A percentile compares a stretch with the other conserved stretches of the same genome.
Evolutionary conservation across 805 yeast genomes (phyloP).

Genomic region (Candida nonsorbophila): DNA sequence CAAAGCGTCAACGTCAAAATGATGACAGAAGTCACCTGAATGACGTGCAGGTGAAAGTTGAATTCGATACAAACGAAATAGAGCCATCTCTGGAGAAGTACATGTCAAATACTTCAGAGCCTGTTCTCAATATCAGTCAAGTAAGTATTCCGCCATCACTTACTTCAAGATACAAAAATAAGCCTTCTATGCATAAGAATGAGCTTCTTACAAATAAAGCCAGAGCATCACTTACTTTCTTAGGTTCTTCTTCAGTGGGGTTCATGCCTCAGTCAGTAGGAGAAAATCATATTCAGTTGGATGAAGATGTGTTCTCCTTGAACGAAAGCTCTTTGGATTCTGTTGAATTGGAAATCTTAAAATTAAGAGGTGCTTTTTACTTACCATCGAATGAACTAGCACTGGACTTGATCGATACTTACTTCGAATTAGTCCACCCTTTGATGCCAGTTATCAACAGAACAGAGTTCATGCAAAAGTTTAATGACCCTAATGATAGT

Average conservation of each 20-base stretch:
- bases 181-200: conserved; percentile 33
- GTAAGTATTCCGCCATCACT: conserved; percentile 39
- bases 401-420: conserved; percentile 54
- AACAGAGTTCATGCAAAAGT: conserved; percentile 52
- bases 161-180: conserved; percentile 33
- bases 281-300: conserved; percentile 43
- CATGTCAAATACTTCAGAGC: conserved; percentile 16
- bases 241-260: conserved; percentile 51
- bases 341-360: conserved; percentile 60
- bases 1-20: conserved; percentile 1
- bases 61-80: too few species aligned
- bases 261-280: conserved; percentile 42
- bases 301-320: conserved; percentile 33
- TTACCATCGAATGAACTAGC: conserved; percentile 58
- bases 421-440: conserved; percentile 63
- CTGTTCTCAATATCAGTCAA: conserved; percentile 37
- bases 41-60: too few species aligned
- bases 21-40: conserved; percentile 1
- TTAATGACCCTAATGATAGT: conserved; percentile 50
- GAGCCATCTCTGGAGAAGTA: not conserved
- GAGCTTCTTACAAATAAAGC: conserved; percentile 22
- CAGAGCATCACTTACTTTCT: conserved; percentile 37
- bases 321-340: conserved; percentile 39
- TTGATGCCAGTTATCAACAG: conserved; percentile 64
- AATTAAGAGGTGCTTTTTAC: conserved; percentile 63